Conservation (phyloP, 2,329 filamentous ascomycete genomes). For the Cercospora berteroae region DNA sequence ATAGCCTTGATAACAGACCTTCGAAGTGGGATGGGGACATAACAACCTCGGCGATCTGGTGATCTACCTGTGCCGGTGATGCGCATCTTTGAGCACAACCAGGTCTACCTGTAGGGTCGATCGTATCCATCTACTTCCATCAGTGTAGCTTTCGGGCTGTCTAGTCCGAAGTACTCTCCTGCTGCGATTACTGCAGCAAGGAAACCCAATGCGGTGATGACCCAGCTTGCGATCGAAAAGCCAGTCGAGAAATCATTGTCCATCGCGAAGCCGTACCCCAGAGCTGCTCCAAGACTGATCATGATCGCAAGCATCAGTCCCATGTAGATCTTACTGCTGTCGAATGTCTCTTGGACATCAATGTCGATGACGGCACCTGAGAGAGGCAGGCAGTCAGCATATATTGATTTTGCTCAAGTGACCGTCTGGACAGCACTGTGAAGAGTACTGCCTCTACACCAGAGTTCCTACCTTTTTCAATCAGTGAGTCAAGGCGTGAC, state of each 20-base stretch:
- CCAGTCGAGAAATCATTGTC: slow-evolving; percentile 23
- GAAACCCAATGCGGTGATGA: slow-evolving; percentile 25
- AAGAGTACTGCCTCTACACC: not conserved
- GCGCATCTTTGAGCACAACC: not conserved
- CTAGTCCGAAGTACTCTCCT: slow-evolving; percentile 21
- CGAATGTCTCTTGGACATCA: slow-evolving; percentile 24
- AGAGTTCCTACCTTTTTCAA: slow-evolving; percentile 8
- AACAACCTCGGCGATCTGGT: not conserved
- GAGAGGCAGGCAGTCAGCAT: not conserved
- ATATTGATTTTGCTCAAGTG: not conserved
- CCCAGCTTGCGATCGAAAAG: slow-evolving; percentile 24
- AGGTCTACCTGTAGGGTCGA: slow-evolving; percentile 3
- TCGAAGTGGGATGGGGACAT: not conserved
- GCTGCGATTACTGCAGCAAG: slow-evolving; percentile 24
- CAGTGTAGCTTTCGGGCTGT: slow-evolving; percentile 20
- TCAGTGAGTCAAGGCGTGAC: slow-evolving; percentile 13
- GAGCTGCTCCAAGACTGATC: slow-evolving; percentile 17
- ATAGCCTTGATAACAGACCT: not conserved
- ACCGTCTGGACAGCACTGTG: not conserved
- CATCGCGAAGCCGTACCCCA: slow-evolving; percentile 23
- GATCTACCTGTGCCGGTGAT: not conserved
- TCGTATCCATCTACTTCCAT: slow-evolving; percentile 11
- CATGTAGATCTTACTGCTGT: slow-evolving; percentile 22
- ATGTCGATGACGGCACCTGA: slow-evolving; percentile 23
- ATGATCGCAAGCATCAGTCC: slow-evolving; percentile 20